Percentiles rank a stretch among this genome's conserved stretches.
Evolutionary conservation across 176 grass and related monocot species (phyloP).

Genomic region (Oryza nivara): DNA sequence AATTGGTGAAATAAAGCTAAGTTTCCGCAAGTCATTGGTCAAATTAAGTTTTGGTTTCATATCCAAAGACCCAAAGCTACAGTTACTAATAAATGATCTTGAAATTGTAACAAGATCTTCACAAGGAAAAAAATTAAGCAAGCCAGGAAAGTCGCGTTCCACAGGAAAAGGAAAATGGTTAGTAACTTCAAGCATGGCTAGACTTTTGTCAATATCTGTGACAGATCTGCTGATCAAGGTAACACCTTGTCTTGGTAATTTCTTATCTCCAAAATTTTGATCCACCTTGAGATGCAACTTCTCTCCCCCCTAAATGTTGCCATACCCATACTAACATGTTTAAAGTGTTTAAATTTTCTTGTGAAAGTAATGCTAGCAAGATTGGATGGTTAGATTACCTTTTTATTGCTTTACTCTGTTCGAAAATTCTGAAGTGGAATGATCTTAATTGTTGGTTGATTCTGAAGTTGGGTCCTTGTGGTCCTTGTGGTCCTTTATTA

Average conservation of each 20-base stretch:
- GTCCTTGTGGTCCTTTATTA: too few relatives aligned
- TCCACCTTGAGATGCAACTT: constrained; percentile 1
- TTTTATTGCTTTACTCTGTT: neutral
- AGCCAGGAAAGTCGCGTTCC: constrained; percentile 69
- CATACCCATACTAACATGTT: neutral
- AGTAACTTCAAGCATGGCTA: constrained; percentile 81
- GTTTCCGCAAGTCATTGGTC: constrained; percentile 95
- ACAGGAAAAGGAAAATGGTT: constrained; percentile 99
- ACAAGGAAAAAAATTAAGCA: constrained; percentile 61
- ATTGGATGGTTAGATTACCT: neutral
- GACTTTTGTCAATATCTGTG: constrained; percentile 83
- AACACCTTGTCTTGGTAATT: constrained; percentile 29
- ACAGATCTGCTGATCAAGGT: constrained; percentile 96
- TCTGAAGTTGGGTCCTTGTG: too few relatives aligned
- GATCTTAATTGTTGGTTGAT: too few relatives aligned
- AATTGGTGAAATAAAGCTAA: constrained; percentile 96
- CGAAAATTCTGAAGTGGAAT: neutral
- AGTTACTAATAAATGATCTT: constrained; percentile 89
- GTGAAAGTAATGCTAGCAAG: constrained; percentile 9
- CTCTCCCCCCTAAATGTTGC: neutral
- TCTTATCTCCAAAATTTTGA: constrained; percentile 48
- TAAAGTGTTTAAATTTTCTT: constrained; percentile 9
- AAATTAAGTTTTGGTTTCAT: constrained; percentile 91
- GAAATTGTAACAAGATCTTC: constrained; percentile 79
- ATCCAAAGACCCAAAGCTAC: constrained; percentile 97